Base-by-base conservation (phyloP, 2,329 filamentous ascomycete genomes). In the Hypoxylon sp. region DNA sequence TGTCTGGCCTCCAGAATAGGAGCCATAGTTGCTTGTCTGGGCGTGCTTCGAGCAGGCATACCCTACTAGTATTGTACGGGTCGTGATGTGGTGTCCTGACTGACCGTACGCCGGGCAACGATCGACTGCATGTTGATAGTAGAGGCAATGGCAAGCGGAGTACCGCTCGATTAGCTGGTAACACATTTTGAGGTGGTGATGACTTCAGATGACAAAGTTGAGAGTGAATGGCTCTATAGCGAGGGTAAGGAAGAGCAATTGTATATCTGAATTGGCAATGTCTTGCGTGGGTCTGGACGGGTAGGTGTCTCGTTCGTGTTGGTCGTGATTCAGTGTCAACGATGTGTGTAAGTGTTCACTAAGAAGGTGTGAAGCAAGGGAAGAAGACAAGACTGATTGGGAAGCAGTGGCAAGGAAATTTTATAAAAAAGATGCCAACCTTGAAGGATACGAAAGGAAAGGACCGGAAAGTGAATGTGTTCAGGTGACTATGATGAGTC, bases 91-190 rank as follows among this genome's bases (percentile, higher is more conserved):
- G 76, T 97, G 94, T 50, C 91, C 91, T 53, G 88, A 87, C 65
- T 91, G 89, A 67, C 91, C 92, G 77, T 93, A 93, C 36, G 88
- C 85, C 52, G 89, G 84, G 78, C 94, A 97, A 67, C 92, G 91
- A 76, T 97, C 94, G 74, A 97, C 86, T 51, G 92, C 90, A 79
- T 97, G 94, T 76, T 91, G 87, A 84, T 95, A 93, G 84, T 97
- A 97, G 74, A 95, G 86, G 81, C 94, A 97, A 70, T 90, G 88
- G 85, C 94, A 97, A 61, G 91, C 92, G 60, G 93, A 90, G 84
- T 94, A 97, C 65, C 93, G 86, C 80, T 97, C 94, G 74, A 95
- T 84, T 68, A 97, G 82, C 82, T 94, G 92, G 77, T 93, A 94
- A 77, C 94, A 97, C 94, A 97, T 72, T 84, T 79, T 76, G 59